Evolutionary conservation across 257 asterid genomes (phyloP), one percentile per base, ranked within the genome.

Genomic region (Solanum etuberosum): DNA sequence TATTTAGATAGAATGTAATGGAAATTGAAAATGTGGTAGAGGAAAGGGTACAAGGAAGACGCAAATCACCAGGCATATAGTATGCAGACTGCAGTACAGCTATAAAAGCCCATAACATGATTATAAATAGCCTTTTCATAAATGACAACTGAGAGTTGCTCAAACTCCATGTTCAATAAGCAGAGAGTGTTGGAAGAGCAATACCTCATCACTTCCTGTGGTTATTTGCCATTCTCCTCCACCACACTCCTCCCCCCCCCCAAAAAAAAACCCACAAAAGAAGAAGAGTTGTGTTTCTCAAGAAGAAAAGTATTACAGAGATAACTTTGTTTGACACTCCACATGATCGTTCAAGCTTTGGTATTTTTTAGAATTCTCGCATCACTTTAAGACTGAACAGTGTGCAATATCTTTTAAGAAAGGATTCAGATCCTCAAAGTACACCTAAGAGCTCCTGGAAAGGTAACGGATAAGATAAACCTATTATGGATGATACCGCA

Each of bases 1-100:
- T 87, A 63, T 35, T 87, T 89, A 82, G 86, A 37, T 86, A 86
- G 82, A 84, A 78, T 72, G 63, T 20, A 84, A 86, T 65, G 74
- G 78, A 57, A 70, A 88, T 87, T 2, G 68, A 83, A 85, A 25
- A 84, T 57, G 74, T 85, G 68, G 46, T 42, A 43, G 16, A 46
- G 54, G 37, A 57, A 23, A 76, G 85, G 42, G 18, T 46, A 80
- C 85, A 46, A 43, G 29, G 40, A 80, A 80, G 65, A 80, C 3
- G 8, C 27, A 80, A 16, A 43, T 46, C n/a, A 0, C 16, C 67
- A 43, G 65, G 84, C 40, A 46, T 16, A 77, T 42, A 42, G 38
- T 43, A 15, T 80, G 42, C n/a, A n/a, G n/a, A n/a, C n/a, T n/a
- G n/a, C 27, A 16, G 40, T 80, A 46, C 65, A 80, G 42, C 51